Evolutionary conservation across 2,329 filamentous ascomycete species (phyloP).

Genomic region (Elsinoe fawcettii): DNA sequence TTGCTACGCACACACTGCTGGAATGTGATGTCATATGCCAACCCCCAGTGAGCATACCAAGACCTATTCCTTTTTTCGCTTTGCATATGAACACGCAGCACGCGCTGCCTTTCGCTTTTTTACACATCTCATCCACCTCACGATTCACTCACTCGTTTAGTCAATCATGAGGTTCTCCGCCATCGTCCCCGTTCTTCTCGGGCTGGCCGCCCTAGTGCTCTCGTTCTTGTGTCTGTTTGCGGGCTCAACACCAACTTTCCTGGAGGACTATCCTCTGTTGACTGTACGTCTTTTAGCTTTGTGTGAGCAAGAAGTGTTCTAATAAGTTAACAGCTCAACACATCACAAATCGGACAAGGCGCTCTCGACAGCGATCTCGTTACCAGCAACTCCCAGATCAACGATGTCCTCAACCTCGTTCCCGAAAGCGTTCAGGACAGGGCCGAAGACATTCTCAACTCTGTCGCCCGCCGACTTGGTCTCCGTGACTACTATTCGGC

Average conservation of each 20-base stretch:
- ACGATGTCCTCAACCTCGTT: background rate
- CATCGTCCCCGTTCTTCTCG: slow-evolving; percentile 44
- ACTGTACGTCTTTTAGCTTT: slow-evolving; percentile 35
- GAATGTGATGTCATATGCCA: slow-evolving; percentile 14
- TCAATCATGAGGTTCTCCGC: slow-evolving; percentile 40
- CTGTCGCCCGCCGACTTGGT: slow-evolving; percentile 42
- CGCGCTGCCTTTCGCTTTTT: background rate
- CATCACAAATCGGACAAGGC: slow-evolving; percentile 44
- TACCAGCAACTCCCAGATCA: slow-evolving; percentile 23
- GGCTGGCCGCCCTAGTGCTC: slow-evolving; percentile 49
- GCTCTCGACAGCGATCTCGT: slow-evolving; percentile 26
- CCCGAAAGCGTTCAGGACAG: slow-evolving; percentile 3
- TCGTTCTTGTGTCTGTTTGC: slow-evolving; percentile 55
- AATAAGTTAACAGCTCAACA: slow-evolving; percentile 42
- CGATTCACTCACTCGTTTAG: background rate
- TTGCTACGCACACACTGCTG: background rate
- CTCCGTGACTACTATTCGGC: slow-evolving; percentile 55
- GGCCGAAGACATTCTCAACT: slow-evolving; percentile 29
- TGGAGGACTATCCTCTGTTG: slow-evolving; percentile 51
- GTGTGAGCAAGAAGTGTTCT: background rate
- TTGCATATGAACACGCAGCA: slow-evolving; percentile 12
- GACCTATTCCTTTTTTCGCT: background rate
- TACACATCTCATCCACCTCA: background rate
- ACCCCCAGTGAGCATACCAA: background rate
- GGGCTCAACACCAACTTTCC: slow-evolving; percentile 47